Evolutionary conservation across 495 filamentous ascomycete species (phyloP), one percentile per base, ranked within the genome.

Genomic region (Daldinia caldariorum): DNA sequence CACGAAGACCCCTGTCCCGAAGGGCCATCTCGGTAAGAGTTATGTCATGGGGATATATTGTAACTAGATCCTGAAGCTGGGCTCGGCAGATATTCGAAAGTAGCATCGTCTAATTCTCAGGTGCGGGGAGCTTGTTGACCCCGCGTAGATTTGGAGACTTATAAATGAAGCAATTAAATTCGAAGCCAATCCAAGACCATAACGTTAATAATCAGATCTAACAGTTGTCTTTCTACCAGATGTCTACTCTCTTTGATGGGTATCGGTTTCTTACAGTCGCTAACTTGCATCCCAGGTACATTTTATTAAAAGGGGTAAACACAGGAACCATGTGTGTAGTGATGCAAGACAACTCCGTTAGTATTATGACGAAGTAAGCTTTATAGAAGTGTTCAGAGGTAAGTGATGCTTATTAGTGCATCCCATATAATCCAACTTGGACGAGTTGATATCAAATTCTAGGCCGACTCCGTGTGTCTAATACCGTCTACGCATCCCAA

Each of bases 41-140:
- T 72, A 22, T 64, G 69, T 72, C 69, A 68, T 63, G 34, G 49
- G 57, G 64, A 56, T 64, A 64, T 35, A 59, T 22, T 67, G 2
- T 65, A 56, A 37, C 54, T 67, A 56, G 58, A 45, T 38, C 35
- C 55, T 50, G 14, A 31, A 67, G 31, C 69, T 67, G 54, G 64
- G 64, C 37, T 72, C 69, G 69, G 69, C 69, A 72, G 61, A 72
- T 72, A 64, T 60, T 60, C 60, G 8, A 61, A 64, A 61, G 31
- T 38, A 64, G 53, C 60, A 51, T 72, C 32, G 63, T 45, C 45
- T 51, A 60, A 47, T 47, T 16, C 43, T 7, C 8, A 22, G 60
- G 55, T 72, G 69, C 69, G 69, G 69, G 69, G 69, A 54, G 49
- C 4, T 31, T 16, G 18, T 50, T 37, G 31, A 61, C 54, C 60